Conservation (phyloP, 2,329 filamentous ascomycete species). For the Spiromastix sp. region DNA sequence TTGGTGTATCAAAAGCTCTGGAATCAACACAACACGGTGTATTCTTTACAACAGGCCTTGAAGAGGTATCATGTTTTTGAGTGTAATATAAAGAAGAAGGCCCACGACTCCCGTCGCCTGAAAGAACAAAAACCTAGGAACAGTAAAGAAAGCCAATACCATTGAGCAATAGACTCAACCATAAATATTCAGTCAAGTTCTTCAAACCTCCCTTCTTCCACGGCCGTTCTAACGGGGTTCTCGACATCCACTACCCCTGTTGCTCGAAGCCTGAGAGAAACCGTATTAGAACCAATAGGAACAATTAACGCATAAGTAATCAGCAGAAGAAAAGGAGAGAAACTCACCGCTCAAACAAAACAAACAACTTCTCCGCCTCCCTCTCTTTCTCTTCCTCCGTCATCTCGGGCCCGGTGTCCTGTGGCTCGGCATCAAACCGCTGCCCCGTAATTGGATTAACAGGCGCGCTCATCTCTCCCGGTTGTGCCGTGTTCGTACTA, state of each 20-base stretch:
- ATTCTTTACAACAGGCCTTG: too few relatives aligned
- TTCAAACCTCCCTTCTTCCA: conserved; percentile 59
- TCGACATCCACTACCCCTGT: conserved; percentile 68
- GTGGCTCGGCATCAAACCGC: conserved; percentile 57
- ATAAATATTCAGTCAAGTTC: conserved; percentile 49
- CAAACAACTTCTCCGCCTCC: conserved; percentile 81
- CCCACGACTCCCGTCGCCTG: too few relatives aligned
- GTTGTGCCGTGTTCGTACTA: conserved; percentile 23
- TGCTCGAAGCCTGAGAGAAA: conserved; percentile 46
- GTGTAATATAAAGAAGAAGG: too few relatives aligned
- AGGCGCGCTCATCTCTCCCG: conserved; percentile 25
- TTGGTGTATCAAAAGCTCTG: too few relatives aligned
- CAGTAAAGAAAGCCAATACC: too few relatives aligned
- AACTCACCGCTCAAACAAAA: conserved; percentile 70
- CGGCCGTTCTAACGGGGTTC: conserved; percentile 65
- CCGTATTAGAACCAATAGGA: too few relatives aligned
- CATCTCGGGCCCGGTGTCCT: conserved; percentile 59
- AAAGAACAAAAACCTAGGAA: too few relatives aligned
- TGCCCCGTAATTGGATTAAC: conserved; percentile 87
- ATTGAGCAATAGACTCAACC: too few relatives aligned
- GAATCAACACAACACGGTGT: too few relatives aligned
- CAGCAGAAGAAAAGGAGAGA: conserved; percentile 7
- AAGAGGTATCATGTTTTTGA: too few relatives aligned
- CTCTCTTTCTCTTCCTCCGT: conserved; percentile 83
- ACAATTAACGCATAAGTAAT: not conserved